Evolutionary conservation across 257 asterid species (phyloP), one percentile per base, ranked within the genome.

Genomic region (Nemophila menziesii): DNA sequence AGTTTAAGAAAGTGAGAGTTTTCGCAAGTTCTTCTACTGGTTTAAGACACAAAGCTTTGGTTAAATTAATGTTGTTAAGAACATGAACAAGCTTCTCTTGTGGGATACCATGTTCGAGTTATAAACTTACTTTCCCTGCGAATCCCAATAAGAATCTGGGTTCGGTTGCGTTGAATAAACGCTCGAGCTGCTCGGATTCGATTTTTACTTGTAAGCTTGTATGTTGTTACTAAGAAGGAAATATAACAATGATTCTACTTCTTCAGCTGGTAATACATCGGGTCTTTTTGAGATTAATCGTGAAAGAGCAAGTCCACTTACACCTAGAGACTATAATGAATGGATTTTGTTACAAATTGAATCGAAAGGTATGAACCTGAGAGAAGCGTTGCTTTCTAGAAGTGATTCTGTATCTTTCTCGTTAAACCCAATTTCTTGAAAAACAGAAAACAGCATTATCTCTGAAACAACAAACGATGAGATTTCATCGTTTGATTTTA

Each of bases 371-470:
- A 54, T 45, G 22, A 59, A 46, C 20, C 59, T 60, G 51, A 86
- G 65, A 44, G 59, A 63, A 1, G 70, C 27, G 56, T 82, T 67
- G 5, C 43, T 48, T 16, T 39, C 48, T 57, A 86, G 41, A 59
- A 86, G 60, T 3, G 75, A 50, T 62, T 72, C 87, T n/a, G 74
- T 70, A 16, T 79, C 82, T 27, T 54, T 67, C 54, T 61, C 82
- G 15, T 55, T 69, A 53, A 86, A 66, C 0, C 96, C 92, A 52
- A 82, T 51, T 61, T 73, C 80, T 54, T 48, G 94, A 50, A 82
- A 73, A 44, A 82, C 51, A 3, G 76, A 50, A 38, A 60, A 68
- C 17, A 79, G 50, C 77, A 51, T 49, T 43, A 62, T 11, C 55
- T 74, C 96, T 80, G 67, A n/a, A n/a, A n/a, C 48, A 19, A 43